phyloP scores from a whole-genome alignment of 345 rosid species.

The Balakata baccata region DNA sequence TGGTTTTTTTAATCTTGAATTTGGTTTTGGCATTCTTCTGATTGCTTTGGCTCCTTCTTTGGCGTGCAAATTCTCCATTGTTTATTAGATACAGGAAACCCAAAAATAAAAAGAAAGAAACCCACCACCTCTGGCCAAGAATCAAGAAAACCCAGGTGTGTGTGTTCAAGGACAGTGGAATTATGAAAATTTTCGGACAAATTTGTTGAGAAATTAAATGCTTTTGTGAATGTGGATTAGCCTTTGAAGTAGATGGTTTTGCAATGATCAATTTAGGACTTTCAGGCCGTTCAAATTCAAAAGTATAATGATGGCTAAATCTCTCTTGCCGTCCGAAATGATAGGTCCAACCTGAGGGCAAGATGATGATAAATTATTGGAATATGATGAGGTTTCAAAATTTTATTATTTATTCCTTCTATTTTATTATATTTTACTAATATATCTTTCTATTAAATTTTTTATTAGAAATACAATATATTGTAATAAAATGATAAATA shows the following conservation, averaged over 20 bases:
- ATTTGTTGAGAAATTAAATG: not conserved
- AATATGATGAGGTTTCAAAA: too few species aligned
- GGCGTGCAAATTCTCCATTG: conserved; percentile 45
- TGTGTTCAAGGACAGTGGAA: not conserved
- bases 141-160: not conserved
- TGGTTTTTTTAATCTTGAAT: too few species aligned
- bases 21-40: conserved; percentile 24
- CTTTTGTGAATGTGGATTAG: not conserved
- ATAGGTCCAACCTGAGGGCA: not conserved
- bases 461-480: too few species aligned
- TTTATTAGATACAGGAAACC: too few species aligned
- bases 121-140: too few species aligned
- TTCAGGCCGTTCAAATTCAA: conserved; percentile 23
- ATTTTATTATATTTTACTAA: too few species aligned
- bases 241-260: conserved; percentile 5
- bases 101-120: too few species aligned
- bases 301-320: not conserved
- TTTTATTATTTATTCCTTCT: too few species aligned
- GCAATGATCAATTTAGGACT: conserved; percentile 45
- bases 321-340: not conserved
- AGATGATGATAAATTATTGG: not conserved
- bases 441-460: too few species aligned
- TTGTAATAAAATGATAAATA: too few species aligned
- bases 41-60: conserved; percentile 16
- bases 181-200: not conserved